These are phyloP conservation scores for Crucihimalaya himalaica DNA, from an alignment of 345 rosid species.

Conservation along the genomic window DNA sequence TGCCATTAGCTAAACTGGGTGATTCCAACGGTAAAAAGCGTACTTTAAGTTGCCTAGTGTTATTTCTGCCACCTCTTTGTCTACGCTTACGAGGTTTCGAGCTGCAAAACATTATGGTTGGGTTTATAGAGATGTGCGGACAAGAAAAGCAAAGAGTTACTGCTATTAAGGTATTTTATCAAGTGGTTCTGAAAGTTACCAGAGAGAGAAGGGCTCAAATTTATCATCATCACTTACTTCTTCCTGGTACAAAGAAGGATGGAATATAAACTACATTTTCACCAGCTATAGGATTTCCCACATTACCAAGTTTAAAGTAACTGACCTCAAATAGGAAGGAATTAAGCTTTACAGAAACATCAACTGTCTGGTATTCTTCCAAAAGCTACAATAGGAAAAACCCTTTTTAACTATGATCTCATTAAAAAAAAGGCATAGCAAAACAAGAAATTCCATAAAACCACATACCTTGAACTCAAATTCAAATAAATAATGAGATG, in stretches of 20 bases:
- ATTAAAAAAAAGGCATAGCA: conserved; percentile 18
- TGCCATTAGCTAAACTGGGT: conserved; percentile 45
- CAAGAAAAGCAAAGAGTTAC: conserved; percentile 17
- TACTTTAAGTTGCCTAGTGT: conserved; percentile 48
- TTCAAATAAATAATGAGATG: conserved; percentile 88
- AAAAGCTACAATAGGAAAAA: conserved; percentile 54
- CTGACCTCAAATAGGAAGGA: conserved; percentile 74
- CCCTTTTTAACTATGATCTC: conserved; percentile 33
- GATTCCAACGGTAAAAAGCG: conserved; percentile 68
- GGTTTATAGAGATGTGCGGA: conserved; percentile 14
- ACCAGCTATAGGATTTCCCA: conserved; percentile 14
- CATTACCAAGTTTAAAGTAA: conserved; percentile 32
- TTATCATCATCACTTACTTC: conserved; percentile 52
- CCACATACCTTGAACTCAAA: conserved; percentile 92
- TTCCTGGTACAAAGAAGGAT: conserved; percentile 53
- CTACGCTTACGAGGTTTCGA: conserved; percentile 57
- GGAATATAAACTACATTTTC: background rate
- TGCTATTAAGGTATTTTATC: conserved; percentile 14
- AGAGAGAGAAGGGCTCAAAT: conserved; percentile 59
- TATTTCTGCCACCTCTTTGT: conserved; percentile 42
- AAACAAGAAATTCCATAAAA: conserved; percentile 37
- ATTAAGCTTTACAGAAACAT: conserved; percentile 77
- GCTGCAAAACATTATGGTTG: conserved; percentile 53
- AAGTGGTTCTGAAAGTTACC: conserved; percentile 52
- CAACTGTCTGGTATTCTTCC: conserved; percentile 78